phyloP scores from a whole-genome alignment of 2,329 filamentous ascomycete species.

The Coleophoma cylindrospora region DNA sequence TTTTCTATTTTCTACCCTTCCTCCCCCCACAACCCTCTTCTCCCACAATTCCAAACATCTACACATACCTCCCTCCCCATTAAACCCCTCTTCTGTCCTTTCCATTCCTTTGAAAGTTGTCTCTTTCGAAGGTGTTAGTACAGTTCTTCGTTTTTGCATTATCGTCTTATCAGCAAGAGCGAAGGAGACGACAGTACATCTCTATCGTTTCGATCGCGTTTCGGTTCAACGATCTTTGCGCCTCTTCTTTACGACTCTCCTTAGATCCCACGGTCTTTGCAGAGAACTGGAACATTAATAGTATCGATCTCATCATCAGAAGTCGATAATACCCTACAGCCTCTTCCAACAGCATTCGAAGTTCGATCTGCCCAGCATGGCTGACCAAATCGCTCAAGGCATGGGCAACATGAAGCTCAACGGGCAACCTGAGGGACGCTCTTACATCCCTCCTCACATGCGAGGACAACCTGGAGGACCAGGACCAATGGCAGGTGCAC shows the following conservation, averaged over 20 bases:
- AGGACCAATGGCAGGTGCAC: slow-evolving; percentile 11
- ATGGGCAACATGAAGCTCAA: slow-evolving; percentile 68
- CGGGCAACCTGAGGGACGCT: slow-evolving; percentile 49
- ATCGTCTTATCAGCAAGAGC: slow-evolving; percentile 5
- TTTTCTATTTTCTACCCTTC: slow-evolving; percentile 8
- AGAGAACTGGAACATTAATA: slow-evolving; percentile 12
- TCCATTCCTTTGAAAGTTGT: slow-evolving; percentile 39
- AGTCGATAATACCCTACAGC: slow-evolving; percentile 6
- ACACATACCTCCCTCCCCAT: slow-evolving; percentile 10
- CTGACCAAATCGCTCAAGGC: slow-evolving; percentile 66
- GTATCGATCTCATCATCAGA: slow-evolving; percentile 1
- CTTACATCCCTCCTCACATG: slow-evolving; percentile 85
- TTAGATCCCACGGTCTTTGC: slow-evolving; percentile 20
- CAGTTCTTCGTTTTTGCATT: slow-evolving; percentile 2
- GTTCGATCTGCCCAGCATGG: slow-evolving; percentile 51
- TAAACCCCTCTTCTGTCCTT: slow-evolving; percentile 12
- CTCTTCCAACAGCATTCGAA: no score
- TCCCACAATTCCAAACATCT: slow-evolving; percentile 5
- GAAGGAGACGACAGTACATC: slow-evolving; percentile 6
- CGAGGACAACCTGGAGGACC: slow-evolving; percentile 48
- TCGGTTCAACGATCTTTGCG: slow-evolving; percentile 20
- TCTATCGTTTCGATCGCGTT: slow-evolving; percentile 25
- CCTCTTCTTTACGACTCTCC: slow-evolving; percentile 15
- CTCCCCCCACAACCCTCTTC: slow-evolving; percentile 10
- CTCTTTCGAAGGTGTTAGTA: slow-evolving; percentile 34